Base-by-base conservation (phyloP, 108 stramenopile genomes). In the Cyclotella sp. region DNA sequence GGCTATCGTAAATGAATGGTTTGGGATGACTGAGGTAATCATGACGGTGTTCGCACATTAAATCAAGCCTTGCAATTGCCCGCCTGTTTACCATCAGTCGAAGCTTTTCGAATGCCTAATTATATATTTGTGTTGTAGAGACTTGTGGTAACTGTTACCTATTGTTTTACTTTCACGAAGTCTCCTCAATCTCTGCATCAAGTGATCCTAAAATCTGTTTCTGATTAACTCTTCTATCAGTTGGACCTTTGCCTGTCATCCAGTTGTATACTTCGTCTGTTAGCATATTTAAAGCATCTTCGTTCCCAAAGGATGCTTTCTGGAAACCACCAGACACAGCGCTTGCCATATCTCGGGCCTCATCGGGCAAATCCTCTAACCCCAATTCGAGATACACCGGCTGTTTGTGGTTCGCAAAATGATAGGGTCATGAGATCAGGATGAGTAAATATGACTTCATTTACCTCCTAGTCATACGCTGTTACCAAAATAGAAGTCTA, bases 241-340 rank as follows among this genome's bases (percentile, higher is more conserved):
- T 65, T 43, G 83, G 63, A 43, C 58, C 70, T 55, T 85, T 85
- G 12, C 93, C 93, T 41, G 91, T 51, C 40, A 95, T 84, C 89
- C 89, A 95, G 42, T 79, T 76, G 7, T 75, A 84, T 0, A 95
- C 76, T 75, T 92, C 93, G 40, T 91, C 66, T 15, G 91, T 88
- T 64, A 90, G 64, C 28, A 16, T 68, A 28, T 86, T 53, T 57
- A 95, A 73, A 19, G 72, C 76, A 14, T 74, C 83, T 67, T 89
- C 88, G 68, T 90, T 78, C 1, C 93, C 93, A 79, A 91, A 95
- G 3, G 91, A 88, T 46, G 87, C 88, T 52, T 89, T 86, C 64
- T 91, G 84, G 63, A 92, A 87, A 30, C 93, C 93, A 21, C 88
- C 91, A 34, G 82, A 71, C 19, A 85, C 87, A 39, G 88, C 79